These are phyloP conservation scores for Gloeopeniophorella convolvens DNA, from an alignment of 768 basidiomycete genomes.

Conservation along the genomic window DNA sequence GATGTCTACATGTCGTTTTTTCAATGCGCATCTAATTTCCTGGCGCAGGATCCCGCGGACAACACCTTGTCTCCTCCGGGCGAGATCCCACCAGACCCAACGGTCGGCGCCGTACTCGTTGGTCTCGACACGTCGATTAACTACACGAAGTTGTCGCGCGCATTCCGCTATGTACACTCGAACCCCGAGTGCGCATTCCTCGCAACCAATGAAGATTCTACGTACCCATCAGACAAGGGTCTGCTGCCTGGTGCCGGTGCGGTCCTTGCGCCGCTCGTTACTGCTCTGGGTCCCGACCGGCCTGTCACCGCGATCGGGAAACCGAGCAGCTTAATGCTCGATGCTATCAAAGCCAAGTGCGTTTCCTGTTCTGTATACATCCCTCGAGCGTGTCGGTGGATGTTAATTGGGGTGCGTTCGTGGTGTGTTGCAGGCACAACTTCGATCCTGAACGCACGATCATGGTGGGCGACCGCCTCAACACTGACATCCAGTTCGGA, in stretches of 20 bases:
- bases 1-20: constrained; percentile 3
- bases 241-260: constrained; percentile 83
- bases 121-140: constrained; percentile 83
- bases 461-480: constrained; percentile 94
- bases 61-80: constrained; percentile 65
- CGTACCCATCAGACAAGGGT: constrained; percentile 70
- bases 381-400: background rate
- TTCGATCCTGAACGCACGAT: constrained; percentile 84
- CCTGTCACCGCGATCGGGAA: constrained; percentile 83
- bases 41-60: constrained; percentile 72
- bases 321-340: constrained; percentile 86
- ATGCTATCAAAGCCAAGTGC: constrained; percentile 80
- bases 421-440: constrained; percentile 49
- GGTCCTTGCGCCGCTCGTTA: constrained; percentile 75
- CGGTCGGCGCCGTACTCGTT: constrained; percentile 89
- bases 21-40: constrained; percentile 8
- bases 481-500: constrained; percentile 95
- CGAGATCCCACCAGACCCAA: constrained; percentile 68
- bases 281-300: constrained; percentile 45
- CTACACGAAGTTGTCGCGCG: constrained; percentile 92
- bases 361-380: constrained; percentile 19
- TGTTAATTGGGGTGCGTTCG: background rate
- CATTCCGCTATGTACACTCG: constrained; percentile 81
- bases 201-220: constrained; percentile 89
- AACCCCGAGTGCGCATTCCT: constrained; percentile 79